Evolutionary conservation across 164 flowering plant genomes (phyloP).

Genomic region (Protea cynaroides): DNA sequence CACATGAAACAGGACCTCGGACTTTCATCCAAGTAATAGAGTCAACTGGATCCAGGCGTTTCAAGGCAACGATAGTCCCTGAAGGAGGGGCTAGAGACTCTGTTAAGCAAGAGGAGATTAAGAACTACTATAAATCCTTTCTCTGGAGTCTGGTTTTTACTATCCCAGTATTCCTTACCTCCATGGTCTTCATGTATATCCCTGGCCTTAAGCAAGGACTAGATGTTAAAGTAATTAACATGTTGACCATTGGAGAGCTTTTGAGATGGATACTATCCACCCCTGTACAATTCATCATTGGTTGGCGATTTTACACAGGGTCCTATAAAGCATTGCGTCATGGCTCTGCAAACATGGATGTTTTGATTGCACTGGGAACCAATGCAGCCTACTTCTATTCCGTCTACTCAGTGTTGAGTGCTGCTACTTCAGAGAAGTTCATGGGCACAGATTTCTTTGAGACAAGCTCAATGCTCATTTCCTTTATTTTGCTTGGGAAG

Average conservation of each 20-base stretch:
- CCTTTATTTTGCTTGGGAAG: constrained; percentile 82
- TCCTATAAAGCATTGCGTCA: constrained; percentile 69
- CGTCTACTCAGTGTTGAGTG: constrained; percentile 56
- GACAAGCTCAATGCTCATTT: constrained; percentile 92
- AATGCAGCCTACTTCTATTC: constrained; percentile 93
- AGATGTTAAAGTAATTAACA: constrained; percentile 61
- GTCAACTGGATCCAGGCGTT: constrained; percentile 46
- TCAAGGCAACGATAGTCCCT: constrained; percentile 52
- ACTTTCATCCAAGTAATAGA: constrained; percentile 59
- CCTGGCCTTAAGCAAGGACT: constrained; percentile 46
- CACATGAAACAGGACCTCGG: constrained; percentile 74
- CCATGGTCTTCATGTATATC: constrained; percentile 85
- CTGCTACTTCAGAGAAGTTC: constrained; percentile 55
- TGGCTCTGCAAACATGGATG: constrained; percentile 94
- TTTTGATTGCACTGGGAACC: constrained; percentile 83
- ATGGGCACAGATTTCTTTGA: constrained; percentile 79
- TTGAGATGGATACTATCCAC: constrained; percentile 71
- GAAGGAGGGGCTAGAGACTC: constrained; percentile 43
- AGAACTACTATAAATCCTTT: constrained; percentile 45
- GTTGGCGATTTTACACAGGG: constrained; percentile 75
- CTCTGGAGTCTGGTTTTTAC: constrained; percentile 82
- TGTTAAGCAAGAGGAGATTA: constrained; percentile 46
- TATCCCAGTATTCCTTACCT: constrained; percentile 61
- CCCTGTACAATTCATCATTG: constrained; percentile 88
- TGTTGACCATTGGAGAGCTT: constrained; percentile 62